These are phyloP conservation scores for Candida sp. DNA, from an alignment of 1,139 yeast genomes.

Conservation along the genomic window DNA sequence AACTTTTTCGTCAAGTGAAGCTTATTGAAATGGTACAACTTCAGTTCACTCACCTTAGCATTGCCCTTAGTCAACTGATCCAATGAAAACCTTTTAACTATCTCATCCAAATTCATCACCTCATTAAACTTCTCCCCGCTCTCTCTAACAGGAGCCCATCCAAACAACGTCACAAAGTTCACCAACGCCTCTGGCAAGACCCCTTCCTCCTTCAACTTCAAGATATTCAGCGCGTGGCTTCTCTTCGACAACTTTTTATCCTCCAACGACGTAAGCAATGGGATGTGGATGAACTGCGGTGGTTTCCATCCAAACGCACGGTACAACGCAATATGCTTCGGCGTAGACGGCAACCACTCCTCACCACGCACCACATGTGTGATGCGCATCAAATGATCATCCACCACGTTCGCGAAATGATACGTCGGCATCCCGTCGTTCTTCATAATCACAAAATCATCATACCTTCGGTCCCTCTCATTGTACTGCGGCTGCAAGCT, in stretches of 20 bases:
- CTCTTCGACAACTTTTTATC: slow-evolving; percentile 91
- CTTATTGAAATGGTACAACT: slow-evolving; percentile 78
- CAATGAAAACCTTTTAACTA: slow-evolving; percentile 54
- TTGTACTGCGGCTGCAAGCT: slow-evolving; percentile 84
- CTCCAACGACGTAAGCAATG: slow-evolving; percentile 71
- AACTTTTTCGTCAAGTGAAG: slow-evolving; percentile 51
- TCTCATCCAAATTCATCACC: slow-evolving; percentile 56
- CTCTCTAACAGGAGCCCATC: slow-evolving; percentile 86
- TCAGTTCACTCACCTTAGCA: slow-evolving; percentile 85
- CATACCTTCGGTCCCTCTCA: slow-evolving; percentile 71
- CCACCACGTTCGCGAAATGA: slow-evolving; percentile 95
- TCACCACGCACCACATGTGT: slow-evolving; percentile 98
- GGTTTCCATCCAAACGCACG: slow-evolving; percentile 86
- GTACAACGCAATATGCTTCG: slow-evolving; percentile 90
- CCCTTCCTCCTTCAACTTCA: slow-evolving; percentile 61
- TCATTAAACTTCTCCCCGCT: slow-evolving; percentile 63
- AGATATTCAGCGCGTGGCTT: slow-evolving; percentile 78
- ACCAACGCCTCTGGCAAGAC: slow-evolving; percentile 85
- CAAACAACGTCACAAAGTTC: slow-evolving; percentile 89
- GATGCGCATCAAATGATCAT: slow-evolving; percentile 90
- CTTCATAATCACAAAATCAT: slow-evolving; percentile 88
- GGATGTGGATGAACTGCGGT: slow-evolving; percentile 88
- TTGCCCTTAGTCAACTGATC: slow-evolving; percentile 89
- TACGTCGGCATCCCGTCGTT: slow-evolving; percentile 96
- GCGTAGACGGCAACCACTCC: slow-evolving; percentile 97